Evolutionary conservation across 495 filamentous ascomycete species (phyloP).

Genomic region (Penicillium cosmopolitanum): DNA sequence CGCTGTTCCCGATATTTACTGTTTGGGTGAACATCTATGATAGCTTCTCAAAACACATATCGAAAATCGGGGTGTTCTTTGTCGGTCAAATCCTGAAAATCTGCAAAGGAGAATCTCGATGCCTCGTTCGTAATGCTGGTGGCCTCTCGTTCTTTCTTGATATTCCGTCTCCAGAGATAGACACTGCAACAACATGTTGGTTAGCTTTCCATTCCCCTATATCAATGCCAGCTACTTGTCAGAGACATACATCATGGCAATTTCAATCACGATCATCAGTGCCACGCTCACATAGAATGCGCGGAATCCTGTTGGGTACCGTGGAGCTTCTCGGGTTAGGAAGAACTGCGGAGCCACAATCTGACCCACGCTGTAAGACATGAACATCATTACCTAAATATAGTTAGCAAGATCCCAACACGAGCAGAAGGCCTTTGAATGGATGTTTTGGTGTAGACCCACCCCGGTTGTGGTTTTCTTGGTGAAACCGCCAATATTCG

Average conservation of each 20-base stretch:
- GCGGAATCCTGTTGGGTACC: conserved; percentile 25
- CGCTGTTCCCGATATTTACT: no score
- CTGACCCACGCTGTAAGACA: conserved; percentile 33
- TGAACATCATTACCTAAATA: conserved; percentile 24
- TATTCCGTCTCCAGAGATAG: neutral
- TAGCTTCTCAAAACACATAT: neutral
- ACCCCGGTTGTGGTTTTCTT: conserved; percentile 31
- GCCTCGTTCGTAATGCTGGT: neutral
- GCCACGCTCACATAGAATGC: conserved; percentile 21
- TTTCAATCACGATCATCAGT: conserved; percentile 17
- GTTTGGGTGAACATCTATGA: no score
- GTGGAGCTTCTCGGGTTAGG: conserved; percentile 25
- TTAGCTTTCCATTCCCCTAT: neutral
- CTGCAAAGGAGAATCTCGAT: neutral
- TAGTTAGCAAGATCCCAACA: neutral
- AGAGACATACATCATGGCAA: conserved; percentile 11
- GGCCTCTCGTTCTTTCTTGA: neutral
- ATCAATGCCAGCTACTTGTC: no score
- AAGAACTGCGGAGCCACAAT: conserved; percentile 38
- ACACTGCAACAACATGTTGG: neutral
- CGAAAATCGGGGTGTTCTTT: neutral
- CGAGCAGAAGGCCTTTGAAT: neutral
- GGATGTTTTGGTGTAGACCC: neutral
- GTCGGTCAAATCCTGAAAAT: neutral
- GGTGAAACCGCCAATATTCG: conserved; percentile 35